Conservation (phyloP, 805 yeast species). For the Metschnikowia aberdeeniae region DNA sequence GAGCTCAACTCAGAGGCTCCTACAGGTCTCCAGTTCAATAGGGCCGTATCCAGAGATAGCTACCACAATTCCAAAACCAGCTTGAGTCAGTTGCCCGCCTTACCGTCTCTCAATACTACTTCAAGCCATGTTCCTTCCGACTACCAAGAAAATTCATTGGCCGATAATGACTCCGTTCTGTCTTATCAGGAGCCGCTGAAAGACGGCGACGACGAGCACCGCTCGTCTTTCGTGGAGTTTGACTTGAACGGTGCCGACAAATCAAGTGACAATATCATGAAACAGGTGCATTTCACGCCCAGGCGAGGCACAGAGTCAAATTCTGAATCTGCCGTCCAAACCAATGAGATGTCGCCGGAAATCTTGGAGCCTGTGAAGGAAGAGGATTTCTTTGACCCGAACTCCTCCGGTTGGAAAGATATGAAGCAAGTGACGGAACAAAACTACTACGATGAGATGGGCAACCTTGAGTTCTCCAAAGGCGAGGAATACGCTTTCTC, state of each 20-base stretch:
- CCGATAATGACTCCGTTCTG: not conserved
- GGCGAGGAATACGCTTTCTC: slow-evolving; percentile 26
- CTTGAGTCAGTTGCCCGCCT: slow-evolving; percentile 13
- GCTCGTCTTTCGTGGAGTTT: slow-evolving; percentile 22
- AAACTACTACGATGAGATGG: slow-evolving; percentile 78
- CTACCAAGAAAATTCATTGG: not conserved
- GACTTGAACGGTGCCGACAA: slow-evolving; percentile 19
- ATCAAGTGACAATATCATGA: slow-evolving; percentile 7
- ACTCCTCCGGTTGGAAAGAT: slow-evolving; percentile 68
- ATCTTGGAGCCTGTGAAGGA: slow-evolving; percentile 6
- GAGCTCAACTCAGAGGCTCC: not conserved
- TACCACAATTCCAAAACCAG: slow-evolving; percentile 12
- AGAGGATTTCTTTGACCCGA: slow-evolving; percentile 35
- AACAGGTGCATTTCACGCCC: slow-evolving; percentile 6
- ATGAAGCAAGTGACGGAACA: slow-evolving; percentile 79
- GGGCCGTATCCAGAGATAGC: slow-evolving; percentile 7
- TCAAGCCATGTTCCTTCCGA: not conserved
- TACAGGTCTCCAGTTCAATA: not conserved
- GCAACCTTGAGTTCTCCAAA: slow-evolving; percentile 50
- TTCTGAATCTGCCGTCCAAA: not conserved
- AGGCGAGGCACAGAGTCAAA: not conserved
- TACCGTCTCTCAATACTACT: slow-evolving; percentile 10
- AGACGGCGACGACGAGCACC: not conserved
- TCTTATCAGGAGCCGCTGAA: not conserved
- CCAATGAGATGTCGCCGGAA: not conserved